A percentile compares a stretch with the other conserved stretches of the same genome.
Evolutionary conservation across 169 alveolate genomes (phyloP).

Genomic region (Eimeria maxima): DNA sequence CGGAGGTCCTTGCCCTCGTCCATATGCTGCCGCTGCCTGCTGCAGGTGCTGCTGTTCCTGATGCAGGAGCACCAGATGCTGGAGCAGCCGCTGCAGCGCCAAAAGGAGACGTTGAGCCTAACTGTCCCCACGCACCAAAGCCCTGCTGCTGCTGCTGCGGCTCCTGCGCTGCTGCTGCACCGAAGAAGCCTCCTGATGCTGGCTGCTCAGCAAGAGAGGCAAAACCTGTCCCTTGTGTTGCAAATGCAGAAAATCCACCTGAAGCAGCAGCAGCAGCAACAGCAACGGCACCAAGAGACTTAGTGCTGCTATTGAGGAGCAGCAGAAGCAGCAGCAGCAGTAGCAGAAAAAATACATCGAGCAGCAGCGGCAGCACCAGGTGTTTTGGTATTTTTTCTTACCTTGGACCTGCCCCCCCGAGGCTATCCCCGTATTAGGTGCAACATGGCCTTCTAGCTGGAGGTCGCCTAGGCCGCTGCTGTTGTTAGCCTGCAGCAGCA

Average conservation of each 20-base stretch:
- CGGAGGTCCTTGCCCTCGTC: conserved; percentile 48
- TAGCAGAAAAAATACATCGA: too few relatives aligned
- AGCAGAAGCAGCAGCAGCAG: conserved; percentile 10
- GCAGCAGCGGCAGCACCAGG: not conserved
- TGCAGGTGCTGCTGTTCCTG: not conserved
- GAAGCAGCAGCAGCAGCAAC: conserved; percentile 2
- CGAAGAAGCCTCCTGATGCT: conserved; percentile 50
- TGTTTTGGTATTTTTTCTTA: not conserved
- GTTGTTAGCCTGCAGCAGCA: conserved; percentile 19
- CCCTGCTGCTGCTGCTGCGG: conserved; percentile 74
- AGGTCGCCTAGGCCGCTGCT: conserved; percentile 66
- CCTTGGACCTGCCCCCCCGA: not conserved
- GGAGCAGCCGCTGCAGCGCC: conserved; percentile 3
- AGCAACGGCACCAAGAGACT: not conserved
- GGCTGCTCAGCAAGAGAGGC: conserved; percentile 53
- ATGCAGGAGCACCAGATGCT: not conserved
- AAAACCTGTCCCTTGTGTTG: conserved; percentile 55
- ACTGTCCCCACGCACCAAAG: conserved; percentile 49
- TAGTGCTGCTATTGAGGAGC: too few relatives aligned
- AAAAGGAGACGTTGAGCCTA: not conserved
- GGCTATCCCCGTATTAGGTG: not conserved
- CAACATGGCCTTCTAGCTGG: conserved; percentile 32
- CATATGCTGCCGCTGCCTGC: conserved; percentile 1
- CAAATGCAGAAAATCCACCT: conserved; percentile 51
- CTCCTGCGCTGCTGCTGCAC: conserved; percentile 35